Evolutionary conservation across 495 filamentous ascomycete genomes (phyloP), one percentile per base, ranked within the genome.

Genomic region (Bombardia bombarda): DNA sequence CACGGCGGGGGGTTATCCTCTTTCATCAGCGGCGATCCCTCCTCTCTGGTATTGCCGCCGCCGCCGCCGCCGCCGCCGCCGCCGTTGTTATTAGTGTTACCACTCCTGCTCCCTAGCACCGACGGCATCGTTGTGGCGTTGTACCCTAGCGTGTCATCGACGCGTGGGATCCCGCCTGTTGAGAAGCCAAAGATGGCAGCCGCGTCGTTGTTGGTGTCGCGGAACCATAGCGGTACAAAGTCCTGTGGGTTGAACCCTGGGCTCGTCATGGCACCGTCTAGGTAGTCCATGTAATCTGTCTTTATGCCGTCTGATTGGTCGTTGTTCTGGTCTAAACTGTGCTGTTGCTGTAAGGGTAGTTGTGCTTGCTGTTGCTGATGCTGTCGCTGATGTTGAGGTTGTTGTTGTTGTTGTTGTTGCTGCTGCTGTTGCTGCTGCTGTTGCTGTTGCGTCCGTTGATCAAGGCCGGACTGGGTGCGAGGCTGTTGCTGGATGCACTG

Each of bases 1-100:
- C 67, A 72, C 1, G 67, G 66, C 4, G 68, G 67, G 3, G 63
- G 57, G 32, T 67, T 52, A 22, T 66, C 58, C 19, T 59, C 44
- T 4, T 47, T 35, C 3, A 39, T 25, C 9, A 43, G 32, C 21
- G 51, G 36, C 6, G 34, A 37, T 17, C 38, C 20, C 28, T 28
- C 49, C 30, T 7, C 32, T n/a, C 32, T 26, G 40, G 18, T 43
- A 25, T 5, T 35, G 45, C 2, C 14, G 17, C 13, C 43, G 51
- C 10, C 51, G 49, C 25, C n/a, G 23, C 1, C 33, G 35, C 10
- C 30, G 39, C 7, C n/a, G 19, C 20, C 30, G 39, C 3, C 44
- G 39, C 24, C 46, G 35, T 14, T 50, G 46, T 17, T 25, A 18
- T 13, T 42, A 16, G 16, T 23, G 32, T n/a, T 10, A 17, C 19